Evolutionary conservation across 805 yeast genomes (phyloP).

Genomic region (Candida stauntonica): DNA sequence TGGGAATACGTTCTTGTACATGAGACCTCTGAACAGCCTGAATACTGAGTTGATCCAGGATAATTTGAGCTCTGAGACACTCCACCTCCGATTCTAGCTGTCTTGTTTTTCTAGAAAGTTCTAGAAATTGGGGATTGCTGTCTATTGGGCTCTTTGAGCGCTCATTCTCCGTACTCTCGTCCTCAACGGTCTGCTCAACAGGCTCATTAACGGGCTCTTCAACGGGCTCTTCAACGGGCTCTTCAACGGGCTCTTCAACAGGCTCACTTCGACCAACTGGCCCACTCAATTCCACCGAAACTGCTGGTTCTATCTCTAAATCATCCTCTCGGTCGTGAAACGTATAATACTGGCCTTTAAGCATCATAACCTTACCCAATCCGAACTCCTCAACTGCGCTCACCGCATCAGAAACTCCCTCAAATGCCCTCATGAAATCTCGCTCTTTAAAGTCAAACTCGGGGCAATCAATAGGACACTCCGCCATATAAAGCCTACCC

Average conservation of each 20-base stretch:
- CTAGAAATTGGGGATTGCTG: background rate
- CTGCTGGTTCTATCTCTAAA: no score
- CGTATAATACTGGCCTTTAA: background rate
- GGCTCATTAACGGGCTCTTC: no score
- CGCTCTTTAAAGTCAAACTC: background rate
- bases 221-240: no score
- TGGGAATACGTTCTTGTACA: no score
- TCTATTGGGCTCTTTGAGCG: no score
- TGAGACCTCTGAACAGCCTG: no score
- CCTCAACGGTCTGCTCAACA: no score
- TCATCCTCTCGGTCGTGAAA: no score
- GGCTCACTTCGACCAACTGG: no score
- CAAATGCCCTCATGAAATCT: background rate
- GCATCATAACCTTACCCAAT: background rate
- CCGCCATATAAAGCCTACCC: background rate
- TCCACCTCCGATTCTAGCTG: background rate
- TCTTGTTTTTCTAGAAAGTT: background rate
- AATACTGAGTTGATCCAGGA: background rate
- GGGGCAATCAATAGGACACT: background rate
- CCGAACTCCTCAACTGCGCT: background rate
- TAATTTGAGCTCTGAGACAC: background rate
- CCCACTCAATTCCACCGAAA: no score
- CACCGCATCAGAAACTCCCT: background rate
- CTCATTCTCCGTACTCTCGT: no score
- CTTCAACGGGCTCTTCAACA: no score